phyloP scores from a whole-genome alignment of 805 yeast species.

The Huiozyma naganishii region DNA sequence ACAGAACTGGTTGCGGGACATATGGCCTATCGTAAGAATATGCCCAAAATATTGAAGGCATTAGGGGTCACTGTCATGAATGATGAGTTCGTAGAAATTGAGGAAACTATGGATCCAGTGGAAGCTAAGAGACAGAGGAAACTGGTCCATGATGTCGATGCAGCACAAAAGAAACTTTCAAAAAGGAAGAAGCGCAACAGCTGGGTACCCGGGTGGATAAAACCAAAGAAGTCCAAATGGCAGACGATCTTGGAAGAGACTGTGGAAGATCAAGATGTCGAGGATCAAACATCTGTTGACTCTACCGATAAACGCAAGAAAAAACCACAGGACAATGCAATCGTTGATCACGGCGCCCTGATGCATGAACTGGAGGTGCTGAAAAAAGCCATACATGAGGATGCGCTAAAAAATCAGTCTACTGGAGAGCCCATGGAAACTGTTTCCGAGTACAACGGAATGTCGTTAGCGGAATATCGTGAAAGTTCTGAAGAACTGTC shows the following conservation, averaged over 20 bases:
- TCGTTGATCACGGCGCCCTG: slow-evolving; percentile 23
- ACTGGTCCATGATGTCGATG: slow-evolving; percentile 75
- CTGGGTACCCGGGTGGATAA: slow-evolving; percentile 38
- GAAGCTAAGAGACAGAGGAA: slow-evolving; percentile 73
- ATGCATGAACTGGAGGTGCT: slow-evolving; percentile 18
- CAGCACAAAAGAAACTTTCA: slow-evolving; percentile 56
- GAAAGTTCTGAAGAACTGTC: background rate
- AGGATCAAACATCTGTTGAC: slow-evolving; percentile 4
- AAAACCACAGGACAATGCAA: slow-evolving; percentile 16
- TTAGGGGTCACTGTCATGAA: slow-evolving; percentile 73
- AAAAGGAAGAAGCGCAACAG: slow-evolving; percentile 29
- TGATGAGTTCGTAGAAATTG: slow-evolving; percentile 91
- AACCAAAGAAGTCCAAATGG: slow-evolving; percentile 50
- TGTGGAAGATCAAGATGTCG: slow-evolving; percentile 16
- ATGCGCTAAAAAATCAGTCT: slow-evolving; percentile 3
- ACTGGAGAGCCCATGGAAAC: too few relatives aligned
- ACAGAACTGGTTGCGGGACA: slow-evolving; percentile 86
- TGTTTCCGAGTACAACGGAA: background rate
- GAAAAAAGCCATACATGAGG: slow-evolving; percentile 18
- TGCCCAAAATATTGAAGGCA: slow-evolving; percentile 65
- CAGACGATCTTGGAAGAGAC: slow-evolving; percentile 47
- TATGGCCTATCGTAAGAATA: slow-evolving; percentile 91
- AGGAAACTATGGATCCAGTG: slow-evolving; percentile 82
- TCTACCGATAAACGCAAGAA: slow-evolving; percentile 1
- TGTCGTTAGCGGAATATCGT: background rate